Evolutionary conservation across 139 green algal genomes (phyloP), one percentile per base, ranked within the genome.

Genomic region (Micromonas pusilla): DNA sequence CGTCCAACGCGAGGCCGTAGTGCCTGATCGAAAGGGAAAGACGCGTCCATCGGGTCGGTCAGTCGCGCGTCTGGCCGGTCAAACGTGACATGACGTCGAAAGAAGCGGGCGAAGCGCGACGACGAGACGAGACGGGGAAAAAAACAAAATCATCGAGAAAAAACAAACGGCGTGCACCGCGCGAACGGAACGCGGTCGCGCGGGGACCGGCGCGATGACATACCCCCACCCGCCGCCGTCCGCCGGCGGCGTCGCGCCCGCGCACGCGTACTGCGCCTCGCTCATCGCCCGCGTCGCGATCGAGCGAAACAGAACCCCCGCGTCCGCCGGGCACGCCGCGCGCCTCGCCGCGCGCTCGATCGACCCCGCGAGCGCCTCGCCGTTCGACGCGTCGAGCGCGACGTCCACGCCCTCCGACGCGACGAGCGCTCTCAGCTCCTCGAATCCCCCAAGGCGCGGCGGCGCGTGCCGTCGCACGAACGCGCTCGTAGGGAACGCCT

Each of bases 221-320:
- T n/a, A n/a, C n/a, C n/a, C n/a, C n/a, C n/a, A n/a, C n/a, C n/a
- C n/a, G 57, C 94, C 90, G 13, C 87, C 32, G 3, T 79, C 77
- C 0, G 84, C 80, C 31, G 78, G 34, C 2, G 86, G 80, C 0
- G 86, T 30, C 13, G 80, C 70, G 2, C 88, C 91, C 0, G 93
- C 97, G 84, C 85, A 93, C 73, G 97, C 96, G 83, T 97, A 97
- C 76, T 88, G 77, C 1, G 93, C 93, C 73, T 92, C 86, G 13
- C 72, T 85, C 90, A 94, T 94, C 52, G 86, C 85, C 13, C 87
- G 81, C 0, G 90, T 92, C 25, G 87, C 83, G 0, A 93, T 74
- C 3, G 34, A 34, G 1, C 33, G 31, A 23, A 75, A 75, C 37
- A 75, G 53, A 0, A 34, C 30, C 0, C 52, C 28, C 13, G 38